These are phyloP conservation scores for Rhodamnia rubescens DNA, from an alignment of 345 rosid species.

Conservation along the genomic window DNA sequence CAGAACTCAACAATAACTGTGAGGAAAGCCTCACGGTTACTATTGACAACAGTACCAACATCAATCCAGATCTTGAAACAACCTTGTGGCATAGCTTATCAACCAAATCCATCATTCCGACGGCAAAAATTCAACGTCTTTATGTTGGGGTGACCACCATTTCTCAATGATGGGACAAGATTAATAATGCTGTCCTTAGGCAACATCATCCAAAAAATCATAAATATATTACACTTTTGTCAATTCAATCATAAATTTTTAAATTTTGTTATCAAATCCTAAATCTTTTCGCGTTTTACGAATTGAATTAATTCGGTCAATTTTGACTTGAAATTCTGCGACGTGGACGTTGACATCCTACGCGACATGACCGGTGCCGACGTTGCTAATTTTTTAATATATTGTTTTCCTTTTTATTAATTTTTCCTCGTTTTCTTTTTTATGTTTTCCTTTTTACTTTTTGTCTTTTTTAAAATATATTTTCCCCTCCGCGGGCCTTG, in stretches of 20 bases:
- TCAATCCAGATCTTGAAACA: neutral
- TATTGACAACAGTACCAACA: neutral
- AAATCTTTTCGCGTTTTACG: neutral
- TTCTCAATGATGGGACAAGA: neutral
- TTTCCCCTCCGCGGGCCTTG: too few relatives aligned
- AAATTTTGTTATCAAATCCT: fast-evolving
- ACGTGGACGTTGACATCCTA: too few relatives aligned
- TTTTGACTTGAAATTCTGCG: too few relatives aligned
- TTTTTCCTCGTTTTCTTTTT: too few relatives aligned
- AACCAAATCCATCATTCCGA: neutral
- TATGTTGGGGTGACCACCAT: neutral
- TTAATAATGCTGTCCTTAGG: neutral
- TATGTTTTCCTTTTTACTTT: too few relatives aligned
- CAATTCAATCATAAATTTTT: neutral
- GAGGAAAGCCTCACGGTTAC: neutral
- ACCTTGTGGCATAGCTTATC: neutral
- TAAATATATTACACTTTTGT: too few relatives aligned
- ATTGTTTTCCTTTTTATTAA: too few relatives aligned
- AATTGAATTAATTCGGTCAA: too few relatives aligned
- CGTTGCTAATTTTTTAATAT: too few relatives aligned
- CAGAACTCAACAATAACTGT: neutral
- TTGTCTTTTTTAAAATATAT: too few relatives aligned
- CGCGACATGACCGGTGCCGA: too few relatives aligned
- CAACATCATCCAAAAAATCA: too few relatives aligned
- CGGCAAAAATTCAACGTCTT: neutral